Percentiles rank a stretch among this genome's conserved stretches.
Evolutionary conservation across 805 yeast species (phyloP).

Genomic region (Jamesozyma gamospora): DNA sequence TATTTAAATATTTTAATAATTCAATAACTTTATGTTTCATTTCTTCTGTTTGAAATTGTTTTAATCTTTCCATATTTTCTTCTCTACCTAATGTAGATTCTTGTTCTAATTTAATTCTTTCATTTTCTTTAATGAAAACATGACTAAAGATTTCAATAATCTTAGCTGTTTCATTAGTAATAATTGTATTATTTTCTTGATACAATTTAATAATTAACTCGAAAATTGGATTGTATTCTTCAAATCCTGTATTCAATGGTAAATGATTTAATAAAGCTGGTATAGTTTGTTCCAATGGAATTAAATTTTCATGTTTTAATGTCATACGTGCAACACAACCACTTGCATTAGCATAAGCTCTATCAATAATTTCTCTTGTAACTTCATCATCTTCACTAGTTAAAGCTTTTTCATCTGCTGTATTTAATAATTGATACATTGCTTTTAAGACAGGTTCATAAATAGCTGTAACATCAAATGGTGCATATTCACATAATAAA

Average conservation of each 20-base stretch:
- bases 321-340: slow-evolving; percentile 95
- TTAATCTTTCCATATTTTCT: slow-evolving; percentile 63
- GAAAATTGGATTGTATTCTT: slow-evolving; percentile 88
- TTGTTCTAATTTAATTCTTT: slow-evolving; percentile 54
- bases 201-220: slow-evolving; percentile 65
- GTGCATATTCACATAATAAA: slow-evolving; percentile 43
- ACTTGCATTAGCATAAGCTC: slow-evolving; percentile 87
- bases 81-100: slow-evolving; percentile 82
- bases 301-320: slow-evolving; percentile 54
- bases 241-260: slow-evolving; percentile 81
- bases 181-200: slow-evolving; percentile 47
- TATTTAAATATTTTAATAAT: slow-evolving; percentile 63
- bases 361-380: slow-evolving; percentile 64
- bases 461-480: slow-evolving; percentile 46
- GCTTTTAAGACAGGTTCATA: slow-evolving; percentile 62
- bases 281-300: slow-evolving; percentile 69
- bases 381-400: slow-evolving; percentile 54
- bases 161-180: slow-evolving; percentile 46
- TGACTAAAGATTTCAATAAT: slow-evolving; percentile 58
- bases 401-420: slow-evolving; percentile 63
- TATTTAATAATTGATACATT: slow-evolving; percentile 61
- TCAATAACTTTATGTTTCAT: slow-evolving; percentile 54
- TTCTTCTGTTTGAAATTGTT: slow-evolving; percentile 68
- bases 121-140: slow-evolving; percentile 67
- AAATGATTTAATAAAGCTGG: slow-evolving; percentile 68